Conservation (phyloP, 192 early-diverging fungal species). For the Coemansia sp. region DNA sequence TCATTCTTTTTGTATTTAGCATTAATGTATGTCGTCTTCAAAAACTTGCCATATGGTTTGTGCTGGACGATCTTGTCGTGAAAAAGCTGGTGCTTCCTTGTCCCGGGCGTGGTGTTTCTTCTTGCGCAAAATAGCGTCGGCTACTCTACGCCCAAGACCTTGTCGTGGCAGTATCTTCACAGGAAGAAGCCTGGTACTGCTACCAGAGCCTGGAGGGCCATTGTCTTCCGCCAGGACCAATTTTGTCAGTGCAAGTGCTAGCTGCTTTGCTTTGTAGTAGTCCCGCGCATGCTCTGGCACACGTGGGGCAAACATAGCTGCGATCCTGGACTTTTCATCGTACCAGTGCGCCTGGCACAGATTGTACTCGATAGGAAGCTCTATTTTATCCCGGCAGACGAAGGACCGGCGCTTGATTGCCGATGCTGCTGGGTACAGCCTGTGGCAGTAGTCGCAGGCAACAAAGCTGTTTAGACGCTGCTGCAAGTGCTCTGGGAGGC, state of each 20-base stretch:
- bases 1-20: background rate
- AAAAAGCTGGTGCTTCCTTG: background rate
- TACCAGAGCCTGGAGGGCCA: background rate
- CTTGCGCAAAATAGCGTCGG: background rate
- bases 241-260: background rate
- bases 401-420: conserved; percentile 32
- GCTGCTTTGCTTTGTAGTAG: conserved; percentile 18
- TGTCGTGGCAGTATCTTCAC: background rate
- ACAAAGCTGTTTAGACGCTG: conserved; percentile 17
- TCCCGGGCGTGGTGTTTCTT: background rate
- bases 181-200: no score
- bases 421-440: conserved; percentile 26
- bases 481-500: conserved; percentile 36
- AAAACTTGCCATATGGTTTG: conserved; percentile 17
- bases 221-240: background rate
- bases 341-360: conserved; percentile 41
- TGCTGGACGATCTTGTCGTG: background rate
- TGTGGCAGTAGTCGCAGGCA: conserved; percentile 37
- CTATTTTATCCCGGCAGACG: conserved; percentile 14
- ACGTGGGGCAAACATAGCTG: conserved; percentile 37
- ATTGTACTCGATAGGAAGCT: conserved; percentile 34
- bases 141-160: conserved; percentile 5
- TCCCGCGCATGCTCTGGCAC: conserved; percentile 15
- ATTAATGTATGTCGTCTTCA: conserved; percentile 18
- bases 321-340: conserved; percentile 33